These are phyloP conservation scores for Ustilago hordei DNA, from an alignment of 1,284 basidiomycete species.

Conservation along the genomic window DNA sequence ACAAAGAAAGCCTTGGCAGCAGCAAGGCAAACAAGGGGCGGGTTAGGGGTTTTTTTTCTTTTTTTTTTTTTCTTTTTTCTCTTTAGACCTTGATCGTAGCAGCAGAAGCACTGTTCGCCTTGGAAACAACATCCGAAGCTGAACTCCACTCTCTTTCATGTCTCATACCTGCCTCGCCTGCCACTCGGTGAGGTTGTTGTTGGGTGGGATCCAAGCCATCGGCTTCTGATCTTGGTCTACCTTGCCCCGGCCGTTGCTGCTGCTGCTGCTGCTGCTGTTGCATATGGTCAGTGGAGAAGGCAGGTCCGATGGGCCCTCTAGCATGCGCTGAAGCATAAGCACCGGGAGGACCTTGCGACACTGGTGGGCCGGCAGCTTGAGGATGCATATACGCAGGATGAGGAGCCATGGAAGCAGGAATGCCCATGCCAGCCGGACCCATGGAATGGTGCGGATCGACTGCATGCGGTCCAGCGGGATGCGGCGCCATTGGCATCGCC, in stretches of 20 bases:
- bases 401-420: constrained; percentile 38
- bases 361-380: constrained; percentile 19
- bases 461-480: constrained; percentile 14
- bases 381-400: constrained; percentile 55
- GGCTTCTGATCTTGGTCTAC: constrained; percentile 31
- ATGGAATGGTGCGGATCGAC: constrained; percentile 35
- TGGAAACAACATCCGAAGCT: constrained; percentile 12
- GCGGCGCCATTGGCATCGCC: constrained; percentile 33
- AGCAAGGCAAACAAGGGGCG: no score
- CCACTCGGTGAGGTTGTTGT: neutral
- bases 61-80: no score
- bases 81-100: neutral
- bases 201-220: constrained; percentile 19
- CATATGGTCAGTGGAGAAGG: constrained; percentile 17
- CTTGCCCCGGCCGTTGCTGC: constrained; percentile 5
- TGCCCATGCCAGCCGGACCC: constrained; percentile 32
- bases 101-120: neutral
- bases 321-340: constrained; percentile 35
- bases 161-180: constrained; percentile 5
- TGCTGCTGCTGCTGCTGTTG: constrained; percentile 1
- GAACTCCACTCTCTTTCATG: constrained; percentile 43
- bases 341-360: constrained; percentile 30
- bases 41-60: no score
- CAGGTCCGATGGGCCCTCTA: constrained; percentile 20
- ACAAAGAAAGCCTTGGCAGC: no score